phyloP scores from a whole-genome alignment of 2,329 filamentous ascomycete species.

The Alternaria postmessia region DNA sequence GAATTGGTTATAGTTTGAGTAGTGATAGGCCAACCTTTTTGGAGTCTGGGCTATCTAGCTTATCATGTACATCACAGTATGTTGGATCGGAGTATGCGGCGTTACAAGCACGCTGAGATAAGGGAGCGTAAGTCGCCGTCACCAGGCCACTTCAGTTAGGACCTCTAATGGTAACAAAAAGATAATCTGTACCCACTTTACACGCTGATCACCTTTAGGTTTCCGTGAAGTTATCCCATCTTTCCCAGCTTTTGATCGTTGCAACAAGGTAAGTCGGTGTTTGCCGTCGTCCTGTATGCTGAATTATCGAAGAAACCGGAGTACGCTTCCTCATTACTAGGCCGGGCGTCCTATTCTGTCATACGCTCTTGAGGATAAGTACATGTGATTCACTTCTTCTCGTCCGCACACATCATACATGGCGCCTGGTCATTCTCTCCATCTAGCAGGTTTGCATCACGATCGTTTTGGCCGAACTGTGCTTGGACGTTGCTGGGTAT shows the following conservation, averaged over 20 bases:
- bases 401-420: neutral
- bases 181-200: constrained; percentile 30
- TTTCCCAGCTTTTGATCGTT: constrained; percentile 1
- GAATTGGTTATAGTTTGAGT: constrained; percentile 8
- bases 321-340: neutral
- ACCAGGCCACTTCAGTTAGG: constrained; percentile 14
- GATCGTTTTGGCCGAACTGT: neutral
- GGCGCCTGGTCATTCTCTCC: neutral
- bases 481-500: neutral
- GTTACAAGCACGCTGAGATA: constrained; percentile 12
- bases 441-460: neutral
- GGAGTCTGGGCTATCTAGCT: constrained; percentile 11
- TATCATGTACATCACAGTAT: constrained; percentile 23
- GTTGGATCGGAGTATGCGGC: constrained; percentile 18
- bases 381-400: neutral
- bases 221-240: constrained; percentile 20
- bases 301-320: constrained; percentile 12
- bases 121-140: constrained; percentile 6
- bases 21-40: constrained; percentile 5
- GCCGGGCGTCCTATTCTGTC: neutral
- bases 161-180: constrained; percentile 32
- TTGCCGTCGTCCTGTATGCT: constrained; percentile 15
- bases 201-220: constrained; percentile 33
- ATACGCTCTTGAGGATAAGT: constrained; percentile 8
- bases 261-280: constrained; percentile 21